phyloP scores from a whole-genome alignment of 306 rosid genomes.

The Cicer chorassanicum region DNA sequence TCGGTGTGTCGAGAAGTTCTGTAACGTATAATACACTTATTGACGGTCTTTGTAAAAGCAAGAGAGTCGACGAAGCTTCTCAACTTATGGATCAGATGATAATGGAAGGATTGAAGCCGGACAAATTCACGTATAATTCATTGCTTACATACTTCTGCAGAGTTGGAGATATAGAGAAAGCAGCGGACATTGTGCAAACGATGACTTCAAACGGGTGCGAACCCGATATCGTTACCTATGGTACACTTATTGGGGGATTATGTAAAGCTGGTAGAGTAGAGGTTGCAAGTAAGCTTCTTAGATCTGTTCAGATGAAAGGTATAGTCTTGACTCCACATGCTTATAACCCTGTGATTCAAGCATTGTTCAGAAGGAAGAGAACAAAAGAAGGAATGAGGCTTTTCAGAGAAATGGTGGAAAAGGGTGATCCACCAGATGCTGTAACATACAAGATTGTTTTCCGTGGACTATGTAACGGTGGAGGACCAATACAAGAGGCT shows the following conservation, averaged over 20 bases:
- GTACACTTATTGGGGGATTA: conserved; percentile 76
- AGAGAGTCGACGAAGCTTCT: conserved; percentile 85
- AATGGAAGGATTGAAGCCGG: conserved; percentile 89
- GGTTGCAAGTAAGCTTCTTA: conserved; percentile 82
- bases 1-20: conserved; percentile 82
- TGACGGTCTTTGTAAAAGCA: conserved; percentile 78
- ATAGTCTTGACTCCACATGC: conserved; percentile 76
- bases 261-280: conserved; percentile 87
- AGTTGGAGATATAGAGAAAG: conserved; percentile 76
- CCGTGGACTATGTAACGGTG: conserved; percentile 89
- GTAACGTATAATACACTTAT: conserved; percentile 85
- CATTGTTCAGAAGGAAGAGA: conserved; percentile 75
- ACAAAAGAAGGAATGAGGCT: conserved; percentile 82
- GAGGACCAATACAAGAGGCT: conserved; percentile 87
- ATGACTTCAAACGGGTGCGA: conserved; percentile 83
- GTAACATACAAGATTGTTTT: conserved; percentile 73
- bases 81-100: conserved; percentile 96
- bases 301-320: conserved; percentile 89
- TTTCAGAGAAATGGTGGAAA: conserved; percentile 88
- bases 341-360: conserved; percentile 80
- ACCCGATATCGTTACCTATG: conserved; percentile 86
- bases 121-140: conserved; percentile 89
- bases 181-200: conserved; percentile 84
- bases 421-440: conserved; percentile 77
- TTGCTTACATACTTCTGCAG: conserved; percentile 77